Evolutionary conservation across 2,329 filamentous ascomycete species (phyloP).

Genomic region (Botrytis tulipae): DNA sequence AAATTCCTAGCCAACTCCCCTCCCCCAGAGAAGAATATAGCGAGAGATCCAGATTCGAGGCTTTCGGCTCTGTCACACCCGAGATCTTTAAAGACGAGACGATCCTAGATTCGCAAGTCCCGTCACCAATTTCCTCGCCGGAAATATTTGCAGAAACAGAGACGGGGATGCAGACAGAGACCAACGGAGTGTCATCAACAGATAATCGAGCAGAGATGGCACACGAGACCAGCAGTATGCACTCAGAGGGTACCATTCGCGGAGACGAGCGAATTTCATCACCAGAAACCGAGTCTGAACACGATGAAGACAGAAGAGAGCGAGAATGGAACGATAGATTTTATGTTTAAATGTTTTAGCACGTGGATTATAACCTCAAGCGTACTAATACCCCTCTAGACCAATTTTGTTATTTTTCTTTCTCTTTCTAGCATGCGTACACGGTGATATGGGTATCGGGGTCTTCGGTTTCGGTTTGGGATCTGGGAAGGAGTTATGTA

Average conservation of each 20-base stretch:
- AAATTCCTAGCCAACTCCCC: not conserved
- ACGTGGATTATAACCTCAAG: not conserved
- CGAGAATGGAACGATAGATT: slow-evolving; percentile 7
- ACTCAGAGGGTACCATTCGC: slow-evolving; percentile 15
- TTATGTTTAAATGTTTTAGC: slow-evolving; percentile 18
- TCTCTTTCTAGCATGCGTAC: slow-evolving; percentile 6
- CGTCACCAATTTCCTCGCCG: not conserved
- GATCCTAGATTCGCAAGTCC: slow-evolving; percentile 8
- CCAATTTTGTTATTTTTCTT: not conserved
- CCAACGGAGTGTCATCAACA: no score
- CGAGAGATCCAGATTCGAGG: slow-evolving; percentile 1
- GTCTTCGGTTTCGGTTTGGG: slow-evolving; percentile 1
- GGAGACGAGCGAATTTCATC: slow-evolving; percentile 9
- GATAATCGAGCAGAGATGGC: not conserved
- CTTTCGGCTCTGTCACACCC: slow-evolving; percentile 7
- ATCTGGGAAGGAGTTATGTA: slow-evolving; percentile 18
- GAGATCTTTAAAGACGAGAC: slow-evolving; percentile 8
- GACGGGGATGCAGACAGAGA: not conserved
- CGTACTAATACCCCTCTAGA: slow-evolving; percentile 24
- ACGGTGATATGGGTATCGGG: not conserved
- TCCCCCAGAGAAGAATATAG: slow-evolving; percentile 6
- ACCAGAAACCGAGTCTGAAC: not conserved
- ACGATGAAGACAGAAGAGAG: not conserved
- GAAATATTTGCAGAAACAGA: slow-evolving; percentile 1
- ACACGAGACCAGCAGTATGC: slow-evolving; percentile 7